Conservation (phyloP, 495 filamentous ascomycete genomes). For the Neurospora terricola region DNA sequence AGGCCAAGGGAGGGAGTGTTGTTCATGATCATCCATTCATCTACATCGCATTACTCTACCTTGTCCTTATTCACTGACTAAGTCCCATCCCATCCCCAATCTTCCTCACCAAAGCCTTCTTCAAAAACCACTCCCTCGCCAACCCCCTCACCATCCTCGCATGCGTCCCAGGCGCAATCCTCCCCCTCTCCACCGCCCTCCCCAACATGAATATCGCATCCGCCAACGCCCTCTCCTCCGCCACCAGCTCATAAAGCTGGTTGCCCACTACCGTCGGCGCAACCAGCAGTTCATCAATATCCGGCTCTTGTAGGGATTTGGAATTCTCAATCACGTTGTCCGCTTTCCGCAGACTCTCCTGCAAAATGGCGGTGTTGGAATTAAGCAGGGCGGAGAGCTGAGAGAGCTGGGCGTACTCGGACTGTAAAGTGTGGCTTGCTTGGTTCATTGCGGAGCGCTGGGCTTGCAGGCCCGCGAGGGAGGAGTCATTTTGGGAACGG, state of each 20-base stretch:
- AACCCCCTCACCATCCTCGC: conserved; percentile 71
- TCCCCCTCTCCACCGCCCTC: conserved; percentile 68
- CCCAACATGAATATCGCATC: conserved; percentile 82
- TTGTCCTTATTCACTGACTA: not conserved
- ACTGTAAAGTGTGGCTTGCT: conserved; percentile 54
- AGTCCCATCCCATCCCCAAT: conserved; percentile 76
- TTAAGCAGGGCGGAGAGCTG: conserved; percentile 57
- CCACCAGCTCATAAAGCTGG: conserved; percentile 79
- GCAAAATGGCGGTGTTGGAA: conserved; percentile 69
- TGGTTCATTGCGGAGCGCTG: conserved; percentile 69
- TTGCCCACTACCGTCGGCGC: conserved; percentile 86
- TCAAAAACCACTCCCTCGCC: conserved; percentile 81
- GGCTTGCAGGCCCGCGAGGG: conserved; percentile 61
- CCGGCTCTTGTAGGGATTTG: conserved; percentile 37
- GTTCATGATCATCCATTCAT: not conserved
- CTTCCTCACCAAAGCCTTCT: conserved; percentile 82
- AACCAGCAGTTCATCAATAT: conserved; percentile 83
- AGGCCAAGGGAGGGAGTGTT: not conserved
- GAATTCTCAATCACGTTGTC: conserved; percentile 67
- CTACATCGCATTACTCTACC: not conserved
- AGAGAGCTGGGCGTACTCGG: conserved; percentile 60
- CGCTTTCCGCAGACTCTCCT: conserved; percentile 64
- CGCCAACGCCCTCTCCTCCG: conserved; percentile 73
- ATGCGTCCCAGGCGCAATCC: conserved; percentile 73
- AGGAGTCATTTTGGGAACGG: conserved; percentile 55